phyloP scores from a whole-genome alignment of 257 asterid genomes.

The Rauvolfia tetraphylla region DNA sequence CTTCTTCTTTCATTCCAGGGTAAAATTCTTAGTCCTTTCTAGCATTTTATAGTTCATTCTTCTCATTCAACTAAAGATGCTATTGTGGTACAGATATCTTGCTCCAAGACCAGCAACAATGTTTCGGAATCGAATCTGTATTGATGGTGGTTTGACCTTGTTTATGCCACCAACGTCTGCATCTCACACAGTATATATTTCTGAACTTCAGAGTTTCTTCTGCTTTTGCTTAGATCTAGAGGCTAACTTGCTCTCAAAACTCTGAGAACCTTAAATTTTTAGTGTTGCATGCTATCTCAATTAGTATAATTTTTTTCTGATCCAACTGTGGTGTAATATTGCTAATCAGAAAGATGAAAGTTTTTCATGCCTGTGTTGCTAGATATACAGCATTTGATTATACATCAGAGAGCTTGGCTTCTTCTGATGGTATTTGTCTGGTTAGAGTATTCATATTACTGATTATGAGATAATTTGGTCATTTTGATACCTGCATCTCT shows the following conservation, averaged over 20 bases:
- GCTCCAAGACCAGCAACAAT: slow-evolving; percentile 93
- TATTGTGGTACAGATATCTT: slow-evolving; percentile 59
- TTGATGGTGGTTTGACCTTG: slow-evolving; percentile 89
- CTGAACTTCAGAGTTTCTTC: neutral
- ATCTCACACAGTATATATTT: slow-evolving; percentile 53
- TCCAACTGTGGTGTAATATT: neutral
- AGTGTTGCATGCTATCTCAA: neutral
- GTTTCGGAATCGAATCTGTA: slow-evolving; percentile 77
- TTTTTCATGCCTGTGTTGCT: neutral
- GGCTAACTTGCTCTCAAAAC: neutral
- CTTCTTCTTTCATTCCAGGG: slow-evolving; percentile 98
- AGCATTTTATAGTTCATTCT: slow-evolving; percentile 10
- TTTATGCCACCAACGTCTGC: slow-evolving; percentile 99
- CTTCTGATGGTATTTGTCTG: no score
- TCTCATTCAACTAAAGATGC: slow-evolving; percentile 19
- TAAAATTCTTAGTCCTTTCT: slow-evolving; percentile 22
- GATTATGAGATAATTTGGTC: neutral
- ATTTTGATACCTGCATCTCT: neutral
- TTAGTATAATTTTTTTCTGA: neutral
- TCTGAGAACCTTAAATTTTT: no score
- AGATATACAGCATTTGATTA: neutral
- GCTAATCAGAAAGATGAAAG: neutral
- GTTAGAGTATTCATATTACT: neutral
- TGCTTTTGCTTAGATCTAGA: neutral
- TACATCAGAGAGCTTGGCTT: neutral